Conservation (phyloP, 345 rosid genomes). For the Melaleuca quinquenervia region DNA sequence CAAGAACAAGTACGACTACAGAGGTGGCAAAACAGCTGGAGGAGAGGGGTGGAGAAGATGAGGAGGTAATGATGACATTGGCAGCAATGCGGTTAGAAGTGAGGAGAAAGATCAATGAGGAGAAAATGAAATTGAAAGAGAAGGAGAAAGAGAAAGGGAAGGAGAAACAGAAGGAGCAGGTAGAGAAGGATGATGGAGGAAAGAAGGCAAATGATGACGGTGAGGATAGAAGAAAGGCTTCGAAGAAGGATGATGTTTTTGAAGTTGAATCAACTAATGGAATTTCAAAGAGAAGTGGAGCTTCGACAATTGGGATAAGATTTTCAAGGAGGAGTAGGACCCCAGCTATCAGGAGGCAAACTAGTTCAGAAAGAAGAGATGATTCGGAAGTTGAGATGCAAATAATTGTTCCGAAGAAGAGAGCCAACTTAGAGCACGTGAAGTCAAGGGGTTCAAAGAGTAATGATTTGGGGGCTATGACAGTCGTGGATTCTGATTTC, state of each 20-base stretch:
- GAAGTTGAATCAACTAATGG: neutral
- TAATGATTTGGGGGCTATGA: slow-evolving; percentile 15
- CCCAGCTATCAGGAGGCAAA: slow-evolving; percentile 4
- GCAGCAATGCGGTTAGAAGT: slow-evolving; percentile 57
- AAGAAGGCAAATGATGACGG: slow-evolving; percentile 4
- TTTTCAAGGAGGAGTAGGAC: slow-evolving; percentile 21
- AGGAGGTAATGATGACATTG: slow-evolving; percentile 62
- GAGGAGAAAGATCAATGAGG: slow-evolving; percentile 20
- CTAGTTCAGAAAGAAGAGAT: slow-evolving; percentile 6
- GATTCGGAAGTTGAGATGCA: neutral
- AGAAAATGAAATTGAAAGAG: slow-evolving; percentile 17
- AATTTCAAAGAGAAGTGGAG: neutral
- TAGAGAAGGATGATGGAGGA: slow-evolving; percentile 7
- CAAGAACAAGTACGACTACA: slow-evolving; percentile 20
- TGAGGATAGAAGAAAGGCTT: neutral
- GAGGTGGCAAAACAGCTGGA: slow-evolving; percentile 6
- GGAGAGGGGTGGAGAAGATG: slow-evolving; percentile 15
- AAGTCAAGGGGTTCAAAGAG: slow-evolving; percentile 4
- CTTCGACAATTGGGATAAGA: slow-evolving; percentile 5
- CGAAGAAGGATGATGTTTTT: neutral
- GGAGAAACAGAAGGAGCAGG: slow-evolving; percentile 10
- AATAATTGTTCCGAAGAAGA: neutral
- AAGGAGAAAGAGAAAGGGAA: slow-evolving; percentile 10
- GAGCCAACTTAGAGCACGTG: neutral
- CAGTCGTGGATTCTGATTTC: slow-evolving; percentile 39